Evolutionary conservation across 2,329 filamentous ascomycete species (phyloP), one percentile per base, ranked within the genome.

Genomic region (Phaeosphaeriaceae sp.): DNA sequence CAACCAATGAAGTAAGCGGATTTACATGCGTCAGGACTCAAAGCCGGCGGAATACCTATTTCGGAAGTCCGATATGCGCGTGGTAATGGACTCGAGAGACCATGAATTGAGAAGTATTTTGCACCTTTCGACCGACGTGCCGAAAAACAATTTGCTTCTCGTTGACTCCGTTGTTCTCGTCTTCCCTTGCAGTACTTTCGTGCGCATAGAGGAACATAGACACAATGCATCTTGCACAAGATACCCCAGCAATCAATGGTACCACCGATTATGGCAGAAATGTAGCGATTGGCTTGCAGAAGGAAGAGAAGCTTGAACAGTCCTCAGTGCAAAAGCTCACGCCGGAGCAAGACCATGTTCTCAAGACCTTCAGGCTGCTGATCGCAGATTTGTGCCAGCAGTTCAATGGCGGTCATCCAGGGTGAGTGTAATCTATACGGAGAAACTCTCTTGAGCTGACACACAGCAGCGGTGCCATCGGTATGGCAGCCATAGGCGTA

Each of bases 351-450:
- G 82, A 87, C 49, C 70, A 84, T 20, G 85, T 88, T 1, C 75
- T 90, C 51, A 83, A 82, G 65, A 85, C 84, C 6, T 89, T 89
- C 69, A 81, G 88, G 54, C 78, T 85, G 50, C 76, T 91, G 27
- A 88, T 91, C 57, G 87, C 88, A 46, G 89, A 91, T 70, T 76
- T 91, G 2, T 90, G 88, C 67, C 83, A 91, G 71, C 88, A 91
- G 63, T 91, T 89, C 75, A 86, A 86, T 61, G 88, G 88, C 36
- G 89, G 89, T 0, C 89, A 91, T 69, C 88, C 88, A 19, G 88
- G 88, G 85, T 88, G 79, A 65, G 81, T 51, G 48, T 42, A 7
- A 10, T 9, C 36, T 13, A 11, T 7, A 31, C 15, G 13, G 7
- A 15, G 42, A 19, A 3, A 13, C 3, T 36, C 6, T 36, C 7